Percentiles rank a stretch among this genome's conserved stretches.
Evolutionary conservation across 208 protist genomes (phyloP).

Genomic region (Endotrypanum monterogeii): DNA sequence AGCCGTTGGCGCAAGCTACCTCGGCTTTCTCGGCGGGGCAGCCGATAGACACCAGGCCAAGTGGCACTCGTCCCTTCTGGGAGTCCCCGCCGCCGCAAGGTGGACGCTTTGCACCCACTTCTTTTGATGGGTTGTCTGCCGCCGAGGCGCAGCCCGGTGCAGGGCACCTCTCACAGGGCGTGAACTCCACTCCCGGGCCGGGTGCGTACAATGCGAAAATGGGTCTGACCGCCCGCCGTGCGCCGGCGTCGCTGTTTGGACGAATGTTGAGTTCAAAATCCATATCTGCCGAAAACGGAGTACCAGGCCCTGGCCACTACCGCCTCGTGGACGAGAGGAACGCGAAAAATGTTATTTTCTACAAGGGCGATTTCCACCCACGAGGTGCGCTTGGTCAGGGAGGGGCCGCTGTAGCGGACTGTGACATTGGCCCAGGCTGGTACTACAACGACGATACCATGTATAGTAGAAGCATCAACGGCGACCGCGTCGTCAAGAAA

Average conservation of each 20-base stretch:
- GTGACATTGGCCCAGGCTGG: conserved; percentile 38
- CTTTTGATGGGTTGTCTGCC: conserved; percentile 33
- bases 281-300: conserved; percentile 31
- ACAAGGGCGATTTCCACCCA: conserved; percentile 73
- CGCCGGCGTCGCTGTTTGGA: conserved; percentile 31
- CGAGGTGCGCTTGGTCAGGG: conserved; percentile 26
- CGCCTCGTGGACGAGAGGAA: conserved; percentile 17
- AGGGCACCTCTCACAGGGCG: conserved; percentile 13
- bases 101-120: conserved; percentile 39
- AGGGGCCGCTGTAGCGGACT: conserved; percentile 16
- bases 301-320: conserved; percentile 72
- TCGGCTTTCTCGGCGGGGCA: conserved; percentile 15
- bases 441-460: conserved; percentile 60
- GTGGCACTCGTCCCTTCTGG: conserved; percentile 26
- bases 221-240: conserved; percentile 13
- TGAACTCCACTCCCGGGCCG: conserved; percentile 9
- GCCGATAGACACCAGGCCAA: conserved; percentile 21
- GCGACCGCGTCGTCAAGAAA: conserved; percentile 42
- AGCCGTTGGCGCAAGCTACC: neutral
- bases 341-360: conserved; percentile 50
- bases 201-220: conserved; percentile 26
- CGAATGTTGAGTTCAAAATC: conserved; percentile 32
- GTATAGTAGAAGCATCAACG: conserved; percentile 58
- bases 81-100: conserved; percentile 21
- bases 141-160: conserved; percentile 19